These are phyloP conservation scores for Venturia oleaginea DNA, from an alignment of 2,329 filamentous ascomycete genomes.

Conservation along the genomic window DNA sequence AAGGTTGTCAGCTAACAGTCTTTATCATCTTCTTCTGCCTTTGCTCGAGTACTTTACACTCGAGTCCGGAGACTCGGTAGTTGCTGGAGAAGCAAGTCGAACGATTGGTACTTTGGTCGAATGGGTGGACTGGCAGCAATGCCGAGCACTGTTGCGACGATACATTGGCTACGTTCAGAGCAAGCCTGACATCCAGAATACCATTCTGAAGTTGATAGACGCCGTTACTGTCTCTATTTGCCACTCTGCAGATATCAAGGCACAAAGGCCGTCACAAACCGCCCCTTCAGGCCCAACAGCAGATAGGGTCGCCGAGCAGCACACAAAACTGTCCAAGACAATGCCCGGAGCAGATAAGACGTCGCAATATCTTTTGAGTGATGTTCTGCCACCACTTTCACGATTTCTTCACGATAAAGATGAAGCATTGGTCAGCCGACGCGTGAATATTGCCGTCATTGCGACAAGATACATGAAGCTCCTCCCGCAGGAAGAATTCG, in stretches of 20 bases:
- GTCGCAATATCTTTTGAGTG: slow-evolving; percentile 59
- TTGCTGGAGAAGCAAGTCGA: slow-evolving; percentile 77
- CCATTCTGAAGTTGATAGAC: slow-evolving; percentile 71
- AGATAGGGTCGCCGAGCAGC: slow-evolving; percentile 13
- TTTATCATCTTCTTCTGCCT: slow-evolving; percentile 81
- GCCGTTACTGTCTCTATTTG: slow-evolving; percentile 71
- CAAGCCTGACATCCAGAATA: slow-evolving; percentile 77
- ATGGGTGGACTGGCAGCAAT: slow-evolving; percentile 84
- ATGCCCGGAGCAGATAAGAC: slow-evolving; percentile 61
- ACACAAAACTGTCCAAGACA: slow-evolving; percentile 47
- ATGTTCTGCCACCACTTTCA: slow-evolving; percentile 70
- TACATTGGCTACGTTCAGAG: slow-evolving; percentile 75
- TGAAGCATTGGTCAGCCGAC: slow-evolving; percentile 85
- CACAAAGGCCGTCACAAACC: not conserved
- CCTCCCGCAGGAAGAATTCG: slow-evolving; percentile 63
- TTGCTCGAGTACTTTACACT: slow-evolving; percentile 92
- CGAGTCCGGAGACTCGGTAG: slow-evolving; percentile 59
- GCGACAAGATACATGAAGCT: slow-evolving; percentile 79
- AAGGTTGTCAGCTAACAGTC: slow-evolving; percentile 61
- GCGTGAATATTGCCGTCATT: slow-evolving; percentile 82
- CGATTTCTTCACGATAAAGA: slow-evolving; percentile 89
- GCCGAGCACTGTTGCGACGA: slow-evolving; percentile 71
- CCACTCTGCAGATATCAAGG: slow-evolving; percentile 32
- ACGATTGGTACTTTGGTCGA: slow-evolving; percentile 67
- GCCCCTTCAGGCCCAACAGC: slow-evolving; percentile 25